Conservation (phyloP, 768 basidiomycete species). For the Rhodotorula babjevae region DNA sequence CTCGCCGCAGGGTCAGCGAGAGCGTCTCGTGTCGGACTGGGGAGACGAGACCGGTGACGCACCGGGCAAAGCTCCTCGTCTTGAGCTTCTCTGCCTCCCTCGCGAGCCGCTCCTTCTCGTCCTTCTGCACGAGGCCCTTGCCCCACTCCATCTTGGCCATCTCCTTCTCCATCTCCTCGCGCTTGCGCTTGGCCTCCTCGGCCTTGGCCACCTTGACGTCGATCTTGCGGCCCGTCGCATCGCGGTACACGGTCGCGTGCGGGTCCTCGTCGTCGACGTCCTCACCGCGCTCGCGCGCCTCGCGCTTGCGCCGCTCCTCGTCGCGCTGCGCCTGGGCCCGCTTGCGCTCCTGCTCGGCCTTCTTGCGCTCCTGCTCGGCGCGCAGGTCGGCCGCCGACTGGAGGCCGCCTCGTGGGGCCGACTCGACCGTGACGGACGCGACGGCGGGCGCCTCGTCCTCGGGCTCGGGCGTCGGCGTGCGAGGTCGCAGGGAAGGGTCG, state of each 20-base stretch:
- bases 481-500: conserved; percentile 8
- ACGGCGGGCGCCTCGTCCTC: conserved; percentile 41
- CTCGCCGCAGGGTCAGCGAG: no score
- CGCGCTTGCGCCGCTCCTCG: conserved; percentile 58
- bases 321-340: conserved; percentile 48
- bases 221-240: conserved; percentile 77
- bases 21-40: background rate
- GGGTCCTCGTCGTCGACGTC: conserved; percentile 47
- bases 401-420: conserved; percentile 59
- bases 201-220: conserved; percentile 79
- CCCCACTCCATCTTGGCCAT: conserved; percentile 96
- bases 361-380: conserved; percentile 48
- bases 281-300: conserved; percentile 24
- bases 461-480: conserved; percentile 12
- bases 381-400: conserved; percentile 66
- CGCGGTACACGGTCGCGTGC: conserved; percentile 91
- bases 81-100: conserved; percentile 65
- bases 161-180: conserved; percentile 78
- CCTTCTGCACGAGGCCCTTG: conserved; percentile 84
- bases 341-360: conserved; percentile 46
- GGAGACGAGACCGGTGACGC: conserved; percentile 23
- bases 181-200: conserved; percentile 73
- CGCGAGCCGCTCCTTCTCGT: conserved; percentile 65
- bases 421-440: conserved; percentile 25
- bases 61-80: conserved; percentile 64